Percentiles rank a stretch among this genome's conserved stretches.
Evolutionary conservation across 2,329 filamentous ascomycete genomes (phyloP).

Genomic region (Niveomyces coronatus): DNA sequence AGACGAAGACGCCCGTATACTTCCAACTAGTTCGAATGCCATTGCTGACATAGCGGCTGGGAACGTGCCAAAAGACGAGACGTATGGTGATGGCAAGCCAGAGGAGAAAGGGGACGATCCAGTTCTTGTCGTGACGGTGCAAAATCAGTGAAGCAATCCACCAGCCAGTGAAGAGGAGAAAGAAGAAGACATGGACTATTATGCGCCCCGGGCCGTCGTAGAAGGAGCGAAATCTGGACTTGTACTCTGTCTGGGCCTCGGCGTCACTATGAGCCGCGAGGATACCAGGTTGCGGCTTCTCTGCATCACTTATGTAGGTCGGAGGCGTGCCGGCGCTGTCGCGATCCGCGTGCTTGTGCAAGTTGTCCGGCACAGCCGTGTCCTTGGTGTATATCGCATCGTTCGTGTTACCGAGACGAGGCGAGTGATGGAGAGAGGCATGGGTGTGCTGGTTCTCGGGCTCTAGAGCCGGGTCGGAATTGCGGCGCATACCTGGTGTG

Average conservation of each 20-base stretch:
- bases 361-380: slow-evolving; percentile 16
- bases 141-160: slow-evolving; percentile 67
- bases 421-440: slow-evolving; percentile 31
- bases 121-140: slow-evolving; percentile 63
- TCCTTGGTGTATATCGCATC: slow-evolving; percentile 35
- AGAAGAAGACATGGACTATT: slow-evolving; percentile 36
- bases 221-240: slow-evolving; percentile 21
- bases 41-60: slow-evolving; percentile 53
- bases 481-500: slow-evolving; percentile 15
- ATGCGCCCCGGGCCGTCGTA: slow-evolving; percentile 34
- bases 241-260: slow-evolving; percentile 14
- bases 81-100: slow-evolving; percentile 68
- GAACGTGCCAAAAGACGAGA: slow-evolving; percentile 62
- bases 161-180: slow-evolving; percentile 46
- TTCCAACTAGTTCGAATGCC: slow-evolving; percentile 61
- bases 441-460: slow-evolving; percentile 33
- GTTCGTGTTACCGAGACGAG: slow-evolving; percentile 23
- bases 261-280: slow-evolving; percentile 19
- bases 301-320: slow-evolving; percentile 30
- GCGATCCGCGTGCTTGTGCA: slow-evolving; percentile 12
- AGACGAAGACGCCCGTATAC: slow-evolving; percentile 48
- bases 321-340: slow-evolving; percentile 17
- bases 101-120: slow-evolving; percentile 75
- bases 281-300: slow-evolving; percentile 26
- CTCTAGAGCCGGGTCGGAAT: slow-evolving; percentile 25